Conservation (phyloP, 2,329 filamentous ascomycete genomes). For the Paecilomyces fulvus region DNA sequence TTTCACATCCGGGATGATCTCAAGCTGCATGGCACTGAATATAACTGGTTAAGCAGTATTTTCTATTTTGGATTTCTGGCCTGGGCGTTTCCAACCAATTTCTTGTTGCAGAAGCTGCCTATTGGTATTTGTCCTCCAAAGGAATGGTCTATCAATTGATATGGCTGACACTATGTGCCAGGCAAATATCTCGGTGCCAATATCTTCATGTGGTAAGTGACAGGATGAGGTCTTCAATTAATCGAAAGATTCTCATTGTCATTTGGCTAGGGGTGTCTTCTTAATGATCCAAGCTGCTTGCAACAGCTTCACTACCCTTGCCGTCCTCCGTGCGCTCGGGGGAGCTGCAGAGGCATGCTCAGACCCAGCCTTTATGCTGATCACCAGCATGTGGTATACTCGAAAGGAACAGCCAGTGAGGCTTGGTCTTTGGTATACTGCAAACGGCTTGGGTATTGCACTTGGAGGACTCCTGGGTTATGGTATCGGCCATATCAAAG, state of each 20-base stretch:
- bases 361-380: conserved; percentile 55
- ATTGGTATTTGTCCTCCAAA: conserved; percentile 29
- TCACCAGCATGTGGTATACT: conserved; percentile 60
- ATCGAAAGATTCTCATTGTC: background rate
- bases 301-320: conserved; percentile 47
- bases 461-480: conserved; percentile 51
- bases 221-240: background rate
- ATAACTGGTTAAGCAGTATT: conserved; percentile 48
- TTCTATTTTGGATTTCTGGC: conserved; percentile 51
- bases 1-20: conserved; percentile 56
- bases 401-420: conserved; percentile 53
- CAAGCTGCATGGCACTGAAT: conserved; percentile 48
- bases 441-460: conserved; percentile 52
- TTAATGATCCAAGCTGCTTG: conserved; percentile 47
- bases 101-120: conserved; percentile 44
- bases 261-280: conserved; percentile 34
- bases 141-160: background rate
- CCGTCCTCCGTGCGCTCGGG: conserved; percentile 48
- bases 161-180: conserved; percentile 6
- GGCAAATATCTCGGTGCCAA: conserved; percentile 48
- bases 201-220: conserved; percentile 46
- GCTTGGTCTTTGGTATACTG: conserved; percentile 52
- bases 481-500: conserved; percentile 52
- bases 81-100: conserved; percentile 49
- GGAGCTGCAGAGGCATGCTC: conserved; percentile 50